These are phyloP conservation scores for Lecanicillium sp. DNA, from an alignment of 2,329 filamentous ascomycete species.

Conservation along the genomic window DNA sequence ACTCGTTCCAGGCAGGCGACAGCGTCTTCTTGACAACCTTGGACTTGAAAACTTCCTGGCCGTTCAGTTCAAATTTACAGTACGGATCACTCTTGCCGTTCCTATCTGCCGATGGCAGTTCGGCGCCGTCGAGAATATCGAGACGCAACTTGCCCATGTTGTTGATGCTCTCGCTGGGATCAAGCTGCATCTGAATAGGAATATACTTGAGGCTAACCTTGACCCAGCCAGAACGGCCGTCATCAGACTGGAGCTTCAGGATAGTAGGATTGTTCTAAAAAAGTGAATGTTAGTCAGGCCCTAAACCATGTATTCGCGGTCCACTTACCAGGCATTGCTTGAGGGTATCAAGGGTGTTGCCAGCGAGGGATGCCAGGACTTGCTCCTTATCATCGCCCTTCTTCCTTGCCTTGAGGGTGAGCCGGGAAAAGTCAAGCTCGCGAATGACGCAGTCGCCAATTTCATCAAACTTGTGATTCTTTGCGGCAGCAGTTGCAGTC, in stretches of 20 bases:
- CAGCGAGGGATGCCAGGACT: constrained; percentile 72
- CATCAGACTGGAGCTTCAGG: constrained; percentile 69
- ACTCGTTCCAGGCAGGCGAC: constrained; percentile 92
- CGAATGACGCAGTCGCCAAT: constrained; percentile 93
- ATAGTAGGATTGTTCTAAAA: constrained; percentile 77
- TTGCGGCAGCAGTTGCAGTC: constrained; percentile 66
- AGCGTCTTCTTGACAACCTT: constrained; percentile 96
- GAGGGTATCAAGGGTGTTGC: constrained; percentile 78
- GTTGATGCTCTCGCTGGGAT: constrained; percentile 95
- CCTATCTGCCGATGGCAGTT: constrained; percentile 87
- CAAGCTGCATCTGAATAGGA: constrained; percentile 86
- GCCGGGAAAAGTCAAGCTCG: constrained; percentile 91
- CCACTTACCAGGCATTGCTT: constrained; percentile 75
- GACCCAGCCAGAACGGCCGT: constrained; percentile 70
- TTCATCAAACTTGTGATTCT: constrained; percentile 72
- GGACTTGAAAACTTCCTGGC: constrained; percentile 86
- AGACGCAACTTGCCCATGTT: constrained; percentile 95
- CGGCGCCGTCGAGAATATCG: constrained; percentile 78
- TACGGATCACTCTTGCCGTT: constrained; percentile 98
- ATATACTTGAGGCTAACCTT: constrained; percentile 93
- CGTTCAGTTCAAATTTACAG: constrained; percentile 88
- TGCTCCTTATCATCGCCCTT: constrained; percentile 71
- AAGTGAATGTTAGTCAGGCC: neutral
- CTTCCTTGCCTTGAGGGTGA: constrained; percentile 80
- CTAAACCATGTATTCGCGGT: too few species aligned